A percentile compares a stretch with the other conserved stretches of the same genome.
These are phyloP conservation scores for Ceratobasidium sp. DNA, from an alignment of 1,284 basidiomycete species.

Conservation along the genomic window DNA sequence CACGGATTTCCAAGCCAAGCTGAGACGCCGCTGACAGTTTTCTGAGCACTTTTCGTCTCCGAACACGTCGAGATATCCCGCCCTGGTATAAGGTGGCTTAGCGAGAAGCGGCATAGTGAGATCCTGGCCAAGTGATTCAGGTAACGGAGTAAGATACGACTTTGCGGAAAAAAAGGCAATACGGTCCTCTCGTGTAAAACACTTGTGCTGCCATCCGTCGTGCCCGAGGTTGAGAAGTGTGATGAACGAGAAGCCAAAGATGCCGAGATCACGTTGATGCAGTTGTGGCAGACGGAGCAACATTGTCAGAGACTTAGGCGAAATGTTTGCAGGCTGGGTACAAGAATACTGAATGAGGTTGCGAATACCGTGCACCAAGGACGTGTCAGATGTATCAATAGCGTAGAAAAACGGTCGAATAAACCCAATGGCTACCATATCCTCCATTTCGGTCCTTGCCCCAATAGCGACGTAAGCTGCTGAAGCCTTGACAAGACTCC, in stretches of 20 bases:
- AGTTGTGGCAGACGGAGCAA: neutral
- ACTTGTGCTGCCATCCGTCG: neutral
- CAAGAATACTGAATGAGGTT: neutral
- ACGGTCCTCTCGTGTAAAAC: constrained; percentile 7
- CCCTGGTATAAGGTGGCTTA: neutral
- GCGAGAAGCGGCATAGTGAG: neutral
- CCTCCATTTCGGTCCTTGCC: too few relatives aligned
- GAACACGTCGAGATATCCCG: neutral
- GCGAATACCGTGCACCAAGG: neutral
- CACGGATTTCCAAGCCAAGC: neutral
- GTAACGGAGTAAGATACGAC: constrained; percentile 15
- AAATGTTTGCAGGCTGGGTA: neutral
- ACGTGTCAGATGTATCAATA: neutral
- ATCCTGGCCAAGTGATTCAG: neutral
- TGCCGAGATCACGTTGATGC: neutral
- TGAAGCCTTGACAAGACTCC: neutral
- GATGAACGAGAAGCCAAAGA: constrained; percentile 17
- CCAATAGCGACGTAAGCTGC: neutral
- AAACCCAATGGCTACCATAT: too few relatives aligned
- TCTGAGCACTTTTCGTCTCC: neutral
- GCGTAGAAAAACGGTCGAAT: too few relatives aligned
- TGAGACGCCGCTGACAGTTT: neutral
- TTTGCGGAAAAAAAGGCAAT: constrained; percentile 27
- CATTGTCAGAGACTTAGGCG: neutral
- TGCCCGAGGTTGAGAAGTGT: constrained; percentile 13